Percentiles rank a stretch among this genome's conserved stretches.
These are phyloP conservation scores for Raphanus sativus DNA, from an alignment of 345 rosid genomes.

Conservation along the genomic window DNA sequence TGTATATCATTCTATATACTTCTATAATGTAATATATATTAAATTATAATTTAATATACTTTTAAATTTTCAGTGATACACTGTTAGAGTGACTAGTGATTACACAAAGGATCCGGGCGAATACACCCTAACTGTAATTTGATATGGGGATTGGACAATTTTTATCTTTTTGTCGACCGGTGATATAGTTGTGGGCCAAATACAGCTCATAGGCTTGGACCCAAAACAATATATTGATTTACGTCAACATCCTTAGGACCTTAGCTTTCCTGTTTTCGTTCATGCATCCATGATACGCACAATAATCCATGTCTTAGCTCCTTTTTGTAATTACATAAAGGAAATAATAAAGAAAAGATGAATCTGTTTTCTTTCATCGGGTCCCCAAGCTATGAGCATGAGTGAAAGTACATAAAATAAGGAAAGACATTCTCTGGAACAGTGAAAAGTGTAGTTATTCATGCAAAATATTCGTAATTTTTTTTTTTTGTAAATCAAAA, in stretches of 20 bases:
- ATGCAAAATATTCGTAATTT: too few species aligned
- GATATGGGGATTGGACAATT: background rate
- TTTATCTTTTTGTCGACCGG: constrained; percentile 5
- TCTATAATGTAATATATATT: too few species aligned
- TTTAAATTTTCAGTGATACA: too few species aligned
- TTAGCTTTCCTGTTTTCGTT: constrained; percentile 19
- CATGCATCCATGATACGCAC: constrained; percentile 11
- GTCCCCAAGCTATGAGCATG: constrained; percentile 4
- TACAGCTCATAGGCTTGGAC: constrained; percentile 7
- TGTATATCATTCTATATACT: too few species aligned
- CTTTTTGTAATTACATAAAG: background rate
- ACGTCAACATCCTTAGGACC: constrained; percentile 30
- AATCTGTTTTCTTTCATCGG: background rate
- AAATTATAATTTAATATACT: too few species aligned
- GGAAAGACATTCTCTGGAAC: background rate
- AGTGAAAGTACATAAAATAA: background rate
- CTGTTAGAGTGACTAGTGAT: background rate
- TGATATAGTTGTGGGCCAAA: background rate
- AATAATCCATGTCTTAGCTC: constrained; percentile 9
- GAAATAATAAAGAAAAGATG: background rate
- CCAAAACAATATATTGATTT: background rate
- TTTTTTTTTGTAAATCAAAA: too few species aligned
- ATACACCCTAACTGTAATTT: background rate
- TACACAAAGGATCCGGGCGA: background rate
- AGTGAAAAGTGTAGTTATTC: background rate